Base-by-base conservation (phyloP, 2,329 filamentous ascomycete genomes). In the Hypoxylon sp. region DNA sequence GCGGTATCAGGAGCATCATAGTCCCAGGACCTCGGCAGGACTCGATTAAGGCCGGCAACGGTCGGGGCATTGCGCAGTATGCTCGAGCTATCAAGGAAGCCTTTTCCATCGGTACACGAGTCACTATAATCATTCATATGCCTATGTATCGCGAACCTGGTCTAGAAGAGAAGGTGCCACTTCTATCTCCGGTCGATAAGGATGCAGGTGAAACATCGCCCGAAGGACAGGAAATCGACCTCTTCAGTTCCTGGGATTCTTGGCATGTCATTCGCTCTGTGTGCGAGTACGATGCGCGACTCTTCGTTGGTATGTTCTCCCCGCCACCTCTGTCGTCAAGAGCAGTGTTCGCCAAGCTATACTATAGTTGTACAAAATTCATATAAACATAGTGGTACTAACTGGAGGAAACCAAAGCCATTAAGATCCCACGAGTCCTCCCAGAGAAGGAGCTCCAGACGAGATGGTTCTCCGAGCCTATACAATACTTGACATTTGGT, bases 261-360 rank as follows among this genome's bases (percentile, higher is more conserved):
- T 99, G 96, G 96, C 91, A 99, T 78, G 86, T 91, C 21, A 92
- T 99, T 75, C 88, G 96, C 58, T 91, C 90, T 58, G 84, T 93
- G 63, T 98, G 94, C 86, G 92, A 91, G 81, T 98, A 99, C 81
- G 91, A 91, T 79, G 82, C 87, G 62, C 89, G 93, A 78, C 85
- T 99, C 39, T 91, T 89, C 75, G 89, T 98, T 80, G 93, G 95
- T 97, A 91, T 84, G 93, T 78, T 27, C 27, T 42, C 24, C 39
- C 53, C 67, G 71, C 55, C 17, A 47, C 51, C 3, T 24, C 15
- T 53, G 29, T 39, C 7, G 10, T 21, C 13, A 15, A 17, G n/a
- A 11, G 46, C 24, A 6, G 7, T 50, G 29, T 10, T 19, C 29
- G 32, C 13, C 17, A 35, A 21, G 51, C 27, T 46, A 35, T 19